Conservation (phyloP, 345 rosid genomes). For the Turnera subulata region DNA sequence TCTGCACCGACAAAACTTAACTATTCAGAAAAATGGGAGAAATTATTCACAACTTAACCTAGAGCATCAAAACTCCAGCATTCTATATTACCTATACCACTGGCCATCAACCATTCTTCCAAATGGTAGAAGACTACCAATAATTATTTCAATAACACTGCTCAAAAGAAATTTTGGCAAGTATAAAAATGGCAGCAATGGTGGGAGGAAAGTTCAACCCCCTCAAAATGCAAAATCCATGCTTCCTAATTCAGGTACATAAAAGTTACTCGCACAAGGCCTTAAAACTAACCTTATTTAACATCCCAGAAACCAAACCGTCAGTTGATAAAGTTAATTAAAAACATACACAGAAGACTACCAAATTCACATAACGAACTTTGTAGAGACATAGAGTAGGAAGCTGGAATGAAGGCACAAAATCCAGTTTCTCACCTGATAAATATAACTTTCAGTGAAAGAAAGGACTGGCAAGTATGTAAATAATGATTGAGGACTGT, state of each 20-base stretch:
- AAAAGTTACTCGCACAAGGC: conserved; percentile 2
- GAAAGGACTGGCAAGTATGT: conserved; percentile 67
- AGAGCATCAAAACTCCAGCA: no score
- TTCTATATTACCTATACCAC: no score
- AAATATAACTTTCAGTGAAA: conserved; percentile 76
- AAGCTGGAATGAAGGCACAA: background rate
- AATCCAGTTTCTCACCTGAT: conserved; percentile 53
- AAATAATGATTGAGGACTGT: conserved; percentile 50
- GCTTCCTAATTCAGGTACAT: background rate
- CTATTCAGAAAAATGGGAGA: conserved; percentile 1
- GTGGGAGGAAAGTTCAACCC: no score
- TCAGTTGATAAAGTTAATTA: background rate
- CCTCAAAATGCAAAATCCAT: background rate
- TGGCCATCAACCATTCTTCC: no score
- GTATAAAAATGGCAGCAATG: no score
- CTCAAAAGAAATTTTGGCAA: no score
- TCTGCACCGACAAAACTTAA: conserved; percentile 45
- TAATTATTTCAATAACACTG: no score
- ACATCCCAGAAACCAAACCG: conserved; percentile 2
- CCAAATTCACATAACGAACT: background rate
- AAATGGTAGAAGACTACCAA: no score
- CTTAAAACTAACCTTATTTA: background rate
- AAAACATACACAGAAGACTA: background rate
- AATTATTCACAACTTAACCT: background rate
- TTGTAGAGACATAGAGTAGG: background rate